Conservation (phyloP, 768 basidiomycete genomes). For the Dendrothele bispora region DNA sequence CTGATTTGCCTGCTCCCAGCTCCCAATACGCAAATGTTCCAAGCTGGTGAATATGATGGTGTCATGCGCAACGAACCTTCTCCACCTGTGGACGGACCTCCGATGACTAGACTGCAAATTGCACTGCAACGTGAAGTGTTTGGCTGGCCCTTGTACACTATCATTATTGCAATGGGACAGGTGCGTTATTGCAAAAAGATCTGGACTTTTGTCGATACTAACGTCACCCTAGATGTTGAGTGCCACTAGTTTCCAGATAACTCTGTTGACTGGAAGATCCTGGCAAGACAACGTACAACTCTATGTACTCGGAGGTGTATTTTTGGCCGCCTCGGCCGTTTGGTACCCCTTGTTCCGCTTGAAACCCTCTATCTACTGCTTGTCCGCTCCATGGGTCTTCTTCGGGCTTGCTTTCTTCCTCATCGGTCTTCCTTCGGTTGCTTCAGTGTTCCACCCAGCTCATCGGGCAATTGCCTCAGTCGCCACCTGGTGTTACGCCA, state of each 20-base stretch:
- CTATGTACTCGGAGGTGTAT: slow-evolving; percentile 89
- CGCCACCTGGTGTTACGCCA: slow-evolving; percentile 90
- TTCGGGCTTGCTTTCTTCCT: slow-evolving; percentile 90
- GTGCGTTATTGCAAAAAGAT: too few species aligned
- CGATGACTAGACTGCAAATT: slow-evolving; percentile 89
- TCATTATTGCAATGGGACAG: slow-evolving; percentile 85
- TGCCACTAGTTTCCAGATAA: slow-evolving; percentile 95
- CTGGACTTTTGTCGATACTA: neutral
- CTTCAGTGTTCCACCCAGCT: slow-evolving; percentile 53
- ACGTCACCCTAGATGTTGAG: slow-evolving; percentile 62
- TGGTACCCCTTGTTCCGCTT: slow-evolving; percentile 92
- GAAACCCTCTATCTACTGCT: slow-evolving; percentile 85
- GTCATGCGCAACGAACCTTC: slow-evolving; percentile 44
- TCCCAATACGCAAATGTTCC: slow-evolving; percentile 54
- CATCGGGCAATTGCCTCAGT: slow-evolving; percentile 69
- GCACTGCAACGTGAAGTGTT: slow-evolving; percentile 75
- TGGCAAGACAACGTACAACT: slow-evolving; percentile 79
- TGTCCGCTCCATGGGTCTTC: slow-evolving; percentile 89
- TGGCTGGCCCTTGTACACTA: slow-evolving; percentile 92
- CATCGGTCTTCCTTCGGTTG: slow-evolving; percentile 83
- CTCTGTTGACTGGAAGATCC: slow-evolving; percentile 88
- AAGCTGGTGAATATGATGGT: slow-evolving; percentile 41
- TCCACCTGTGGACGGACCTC: slow-evolving; percentile 60
- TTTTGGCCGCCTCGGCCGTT: slow-evolving; percentile 80
- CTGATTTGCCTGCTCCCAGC: slow-evolving; percentile 27